These are phyloP conservation scores for Clarireedia homoeocarpa DNA, from an alignment of 2,329 filamentous ascomycete genomes.

Conservation along the genomic window DNA sequence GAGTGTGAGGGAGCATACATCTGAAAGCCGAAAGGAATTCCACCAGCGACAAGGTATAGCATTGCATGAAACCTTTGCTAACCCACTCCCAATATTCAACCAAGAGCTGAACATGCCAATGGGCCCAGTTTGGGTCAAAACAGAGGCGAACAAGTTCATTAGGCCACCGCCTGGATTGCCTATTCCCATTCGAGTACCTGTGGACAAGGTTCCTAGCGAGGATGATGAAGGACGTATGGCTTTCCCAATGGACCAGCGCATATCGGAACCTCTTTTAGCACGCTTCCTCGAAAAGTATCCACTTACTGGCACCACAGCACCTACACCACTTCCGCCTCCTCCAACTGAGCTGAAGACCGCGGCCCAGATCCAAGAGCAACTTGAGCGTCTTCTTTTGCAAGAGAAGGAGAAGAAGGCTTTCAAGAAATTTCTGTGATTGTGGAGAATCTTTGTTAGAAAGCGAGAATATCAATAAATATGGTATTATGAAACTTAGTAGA, in stretches of 20 bases:
- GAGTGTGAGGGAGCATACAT: background rate
- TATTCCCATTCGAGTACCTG: background rate
- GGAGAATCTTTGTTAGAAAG: background rate
- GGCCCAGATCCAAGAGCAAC: conserved; percentile 8
- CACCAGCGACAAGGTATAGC: background rate
- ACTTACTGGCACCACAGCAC: conserved; percentile 22
- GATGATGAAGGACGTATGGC: conserved; percentile 20
- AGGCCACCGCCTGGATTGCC: background rate
- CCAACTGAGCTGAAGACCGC: background rate
- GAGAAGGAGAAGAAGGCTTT: conserved; percentile 11
- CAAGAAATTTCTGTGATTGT: background rate
- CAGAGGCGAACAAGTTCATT: background rate
- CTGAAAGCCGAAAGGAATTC: background rate
- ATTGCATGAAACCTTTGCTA: background rate
- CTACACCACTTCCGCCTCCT: background rate
- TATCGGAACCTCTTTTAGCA: conserved; percentile 20
- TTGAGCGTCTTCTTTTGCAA: conserved; percentile 8
- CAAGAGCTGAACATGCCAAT: background rate
- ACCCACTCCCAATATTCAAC: background rate
- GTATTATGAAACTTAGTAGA: background rate
- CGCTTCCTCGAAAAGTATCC: conserved; percentile 27
- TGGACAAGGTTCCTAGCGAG: conserved; percentile 1
- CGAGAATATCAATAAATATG: background rate
- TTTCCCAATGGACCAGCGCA: conserved; percentile 15
- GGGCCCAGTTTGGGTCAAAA: conserved; percentile 6